phyloP scores from a whole-genome alignment of 805 yeast species.

The Metschnikowia orientalis region DNA sequence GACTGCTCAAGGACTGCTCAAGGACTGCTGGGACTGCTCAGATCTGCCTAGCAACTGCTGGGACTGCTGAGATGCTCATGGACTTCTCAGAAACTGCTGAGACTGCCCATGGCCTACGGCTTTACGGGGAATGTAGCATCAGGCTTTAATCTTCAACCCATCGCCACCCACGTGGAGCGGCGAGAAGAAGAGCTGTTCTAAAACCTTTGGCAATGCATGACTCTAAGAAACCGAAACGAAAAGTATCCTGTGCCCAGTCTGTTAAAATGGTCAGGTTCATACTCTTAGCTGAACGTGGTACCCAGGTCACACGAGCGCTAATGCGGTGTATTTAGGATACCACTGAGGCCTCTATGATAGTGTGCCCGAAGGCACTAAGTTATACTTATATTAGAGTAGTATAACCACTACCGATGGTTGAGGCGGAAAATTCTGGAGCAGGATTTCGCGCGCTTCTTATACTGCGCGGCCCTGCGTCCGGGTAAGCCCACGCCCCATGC shows the following conservation, averaged over 20 bases:
- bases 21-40: too few relatives aligned
- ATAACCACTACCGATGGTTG: slow-evolving; percentile 78
- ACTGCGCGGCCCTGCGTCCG: slow-evolving; percentile 8
- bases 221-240: slow-evolving; percentile 78
- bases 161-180: slow-evolving; percentile 19
- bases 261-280: slow-evolving; percentile 63
- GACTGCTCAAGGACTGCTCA: too few relatives aligned
- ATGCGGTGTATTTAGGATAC: slow-evolving; percentile 38
- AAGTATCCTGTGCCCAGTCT: slow-evolving; percentile 65
- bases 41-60: too few relatives aligned
- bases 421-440: slow-evolving; percentile 8
- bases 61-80: too few relatives aligned
- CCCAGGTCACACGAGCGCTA: slow-evolving; percentile 41
- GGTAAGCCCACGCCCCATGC: slow-evolving; percentile 13
- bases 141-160: slow-evolving; percentile 43
- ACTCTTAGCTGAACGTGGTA: slow-evolving; percentile 58
- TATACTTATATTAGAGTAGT: slow-evolving; percentile 61
- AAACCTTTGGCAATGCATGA: slow-evolving; percentile 33
- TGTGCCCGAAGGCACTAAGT: slow-evolving; percentile 39
- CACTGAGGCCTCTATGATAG: slow-evolving; percentile 40
- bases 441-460: slow-evolving; percentile 14
- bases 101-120: neutral
- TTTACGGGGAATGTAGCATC: slow-evolving; percentile 43
- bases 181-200: slow-evolving; percentile 31
- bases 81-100: too few relatives aligned